phyloP scores from a whole-genome alignment of 1,284 basidiomycete genomes.

The Tylopilus sp. region DNA sequence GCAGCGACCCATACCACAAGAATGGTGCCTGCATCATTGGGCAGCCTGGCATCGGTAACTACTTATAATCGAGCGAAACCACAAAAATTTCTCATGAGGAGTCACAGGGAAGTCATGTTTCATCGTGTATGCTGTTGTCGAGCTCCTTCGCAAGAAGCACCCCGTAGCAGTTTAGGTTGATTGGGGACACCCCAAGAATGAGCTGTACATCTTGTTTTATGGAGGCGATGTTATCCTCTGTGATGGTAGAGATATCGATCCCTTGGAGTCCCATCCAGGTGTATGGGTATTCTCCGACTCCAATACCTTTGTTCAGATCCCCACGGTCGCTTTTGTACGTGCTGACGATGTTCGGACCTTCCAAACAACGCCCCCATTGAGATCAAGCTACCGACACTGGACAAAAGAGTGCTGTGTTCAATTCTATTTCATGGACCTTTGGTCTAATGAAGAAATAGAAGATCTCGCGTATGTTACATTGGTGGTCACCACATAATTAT shows the following conservation, averaged over 20 bases:
- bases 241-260: neutral
- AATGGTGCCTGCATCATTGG: slow-evolving; percentile 9
- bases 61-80: too few species aligned
- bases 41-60: slow-evolving; percentile 6
- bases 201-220: slow-evolving; percentile 1
- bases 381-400: slow-evolving; percentile 3
- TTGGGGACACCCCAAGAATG: neutral
- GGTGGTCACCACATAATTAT: neutral
- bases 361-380: slow-evolving; percentile 2
- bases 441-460: slow-evolving; percentile 1
- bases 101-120: slow-evolving; percentile 6
- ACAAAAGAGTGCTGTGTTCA: neutral
- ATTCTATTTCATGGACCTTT: slow-evolving; percentile 4
- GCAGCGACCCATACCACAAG: neutral
- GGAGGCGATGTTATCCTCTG: neutral
- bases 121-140: slow-evolving; percentile 2
- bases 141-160: slow-evolving; percentile 4
- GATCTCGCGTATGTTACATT: slow-evolving; percentile 4
- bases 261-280: neutral
- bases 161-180: neutral
- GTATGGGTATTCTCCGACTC: slow-evolving; percentile 6
- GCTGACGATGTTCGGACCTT: neutral
- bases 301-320: neutral
- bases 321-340: neutral
- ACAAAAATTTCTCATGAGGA: too few species aligned